Evolutionary conservation across 1,284 basidiomycete genomes (phyloP).

Genomic region (Ganoderma resinaceum): DNA sequence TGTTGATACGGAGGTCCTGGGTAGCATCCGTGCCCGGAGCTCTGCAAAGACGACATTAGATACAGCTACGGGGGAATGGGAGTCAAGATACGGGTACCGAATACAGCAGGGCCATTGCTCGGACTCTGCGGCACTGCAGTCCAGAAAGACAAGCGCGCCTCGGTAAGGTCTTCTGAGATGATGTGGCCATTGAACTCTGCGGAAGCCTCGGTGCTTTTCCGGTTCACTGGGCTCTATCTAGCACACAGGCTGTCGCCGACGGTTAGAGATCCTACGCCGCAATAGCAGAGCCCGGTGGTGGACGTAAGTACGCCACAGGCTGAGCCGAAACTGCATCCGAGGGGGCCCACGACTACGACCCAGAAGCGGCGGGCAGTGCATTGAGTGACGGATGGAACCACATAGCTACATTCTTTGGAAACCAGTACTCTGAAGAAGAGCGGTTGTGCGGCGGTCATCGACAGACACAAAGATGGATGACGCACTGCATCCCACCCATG

Average conservation of each 20-base stretch:
- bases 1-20: constrained; percentile 81
- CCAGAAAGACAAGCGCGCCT: not conserved
- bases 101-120: constrained; percentile 34
- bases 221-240: not conserved
- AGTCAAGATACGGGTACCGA: not conserved
- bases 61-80: not conserved
- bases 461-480: not conserved
- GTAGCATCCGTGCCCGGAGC: constrained; percentile 48
- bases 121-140: not conserved
- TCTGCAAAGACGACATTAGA: not conserved
- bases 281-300: too few relatives aligned
- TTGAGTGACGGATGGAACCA: not conserved
- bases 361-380: not conserved
- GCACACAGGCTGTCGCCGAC: constrained; percentile 1
- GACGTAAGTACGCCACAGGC: not conserved
- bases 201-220: not conserved
- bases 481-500: not conserved
- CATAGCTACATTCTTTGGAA: not conserved
- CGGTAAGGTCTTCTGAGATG: not conserved
- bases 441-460: not conserved
- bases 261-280: not conserved
- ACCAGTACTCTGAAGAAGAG: not conserved
- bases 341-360: not conserved
- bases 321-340: not conserved
- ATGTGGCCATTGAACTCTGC: not conserved